These are phyloP conservation scores for Rhodotorula graminis DNA, from an alignment of 768 basidiomycete genomes.

Conservation along the genomic window DNA sequence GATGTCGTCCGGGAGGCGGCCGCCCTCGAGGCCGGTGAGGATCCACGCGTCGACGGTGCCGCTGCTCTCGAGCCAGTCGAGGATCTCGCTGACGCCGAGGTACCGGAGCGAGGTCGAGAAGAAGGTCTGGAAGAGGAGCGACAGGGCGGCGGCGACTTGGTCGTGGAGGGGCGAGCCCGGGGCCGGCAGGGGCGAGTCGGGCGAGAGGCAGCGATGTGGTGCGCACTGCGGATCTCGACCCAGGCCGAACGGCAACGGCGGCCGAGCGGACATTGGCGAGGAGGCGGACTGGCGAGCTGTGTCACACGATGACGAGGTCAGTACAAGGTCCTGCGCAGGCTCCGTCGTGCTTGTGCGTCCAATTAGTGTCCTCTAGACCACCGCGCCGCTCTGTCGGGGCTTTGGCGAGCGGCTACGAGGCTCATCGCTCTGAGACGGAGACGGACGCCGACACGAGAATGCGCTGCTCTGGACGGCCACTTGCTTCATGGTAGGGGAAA, in stretches of 20 bases:
- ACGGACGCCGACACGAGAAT: no score
- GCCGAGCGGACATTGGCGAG: conserved; percentile 15
- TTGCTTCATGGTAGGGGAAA: no score
- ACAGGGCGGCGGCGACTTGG: conserved; percentile 23
- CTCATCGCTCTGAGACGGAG: no score
- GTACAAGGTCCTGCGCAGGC: no score
- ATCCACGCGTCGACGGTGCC: conserved; percentile 38
- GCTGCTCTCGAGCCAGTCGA: conserved; percentile 37
- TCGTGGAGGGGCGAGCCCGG: conserved; percentile 29
- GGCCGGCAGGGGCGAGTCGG: conserved; percentile 16
- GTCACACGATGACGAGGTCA: no score
- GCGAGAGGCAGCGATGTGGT: conserved; percentile 16
- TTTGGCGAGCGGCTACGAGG: no score
- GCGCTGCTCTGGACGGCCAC: no score
- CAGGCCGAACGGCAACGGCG: conserved; percentile 30
- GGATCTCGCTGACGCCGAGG: conserved; percentile 34
- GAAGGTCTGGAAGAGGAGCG: conserved; percentile 34
- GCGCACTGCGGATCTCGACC: conserved; percentile 27
- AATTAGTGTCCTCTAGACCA: no score
- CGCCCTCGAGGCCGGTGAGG: conserved; percentile 34
- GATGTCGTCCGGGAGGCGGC: conserved; percentile 22
- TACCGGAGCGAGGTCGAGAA: conserved; percentile 34
- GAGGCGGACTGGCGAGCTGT: not conserved
- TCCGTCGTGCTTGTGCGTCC: no score
- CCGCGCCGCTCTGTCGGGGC: no score